A percentile compares a stretch with the other conserved stretches of the same genome.
phyloP scores from a whole-genome alignment of 139 green algal species.

The Asterochloris erici region DNA sequence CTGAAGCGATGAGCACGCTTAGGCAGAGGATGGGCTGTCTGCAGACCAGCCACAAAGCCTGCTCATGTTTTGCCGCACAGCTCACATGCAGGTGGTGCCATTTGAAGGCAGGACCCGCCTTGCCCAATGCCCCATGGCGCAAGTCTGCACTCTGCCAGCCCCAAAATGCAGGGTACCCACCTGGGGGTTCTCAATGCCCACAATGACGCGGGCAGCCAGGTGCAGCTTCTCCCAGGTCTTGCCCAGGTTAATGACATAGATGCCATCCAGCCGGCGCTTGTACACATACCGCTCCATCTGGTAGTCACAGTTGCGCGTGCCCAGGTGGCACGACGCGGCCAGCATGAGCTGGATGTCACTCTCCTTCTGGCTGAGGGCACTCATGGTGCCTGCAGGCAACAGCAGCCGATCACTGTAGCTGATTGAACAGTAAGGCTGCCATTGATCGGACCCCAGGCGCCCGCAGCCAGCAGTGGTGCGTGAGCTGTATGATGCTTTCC shows the following conservation, averaged over 20 bases:
- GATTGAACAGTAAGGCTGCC: too few relatives aligned
- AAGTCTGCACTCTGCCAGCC: neutral
- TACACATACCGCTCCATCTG: constrained; percentile 98
- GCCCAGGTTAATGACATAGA: constrained; percentile 98
- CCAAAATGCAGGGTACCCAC: constrained; percentile 22
- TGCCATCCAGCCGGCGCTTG: constrained; percentile 79
- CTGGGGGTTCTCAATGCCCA: constrained; percentile 96
- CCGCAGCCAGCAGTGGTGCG: too few relatives aligned
- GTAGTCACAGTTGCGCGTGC: constrained; percentile 90
- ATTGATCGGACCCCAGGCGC: too few relatives aligned
- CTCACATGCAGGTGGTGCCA: neutral
- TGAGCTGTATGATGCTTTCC: too few relatives aligned
- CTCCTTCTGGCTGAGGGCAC: constrained; percentile 79
- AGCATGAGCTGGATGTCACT: constrained; percentile 92
- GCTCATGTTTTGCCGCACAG: neutral
- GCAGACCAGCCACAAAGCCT: too few relatives aligned
- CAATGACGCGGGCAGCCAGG: constrained; percentile 96
- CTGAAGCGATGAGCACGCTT: neutral
- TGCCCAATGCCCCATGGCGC: neutral
- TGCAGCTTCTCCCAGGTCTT: constrained; percentile 99
- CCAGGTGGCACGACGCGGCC: constrained; percentile 83
- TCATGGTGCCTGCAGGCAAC: constrained; percentile 28
- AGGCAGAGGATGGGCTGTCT: too few relatives aligned
- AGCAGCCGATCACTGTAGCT: too few relatives aligned
- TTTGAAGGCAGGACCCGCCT: neutral